These are phyloP conservation scores for Candida tropicalis DNA, from an alignment of 1,139 yeast species.

Conservation along the genomic window DNA sequence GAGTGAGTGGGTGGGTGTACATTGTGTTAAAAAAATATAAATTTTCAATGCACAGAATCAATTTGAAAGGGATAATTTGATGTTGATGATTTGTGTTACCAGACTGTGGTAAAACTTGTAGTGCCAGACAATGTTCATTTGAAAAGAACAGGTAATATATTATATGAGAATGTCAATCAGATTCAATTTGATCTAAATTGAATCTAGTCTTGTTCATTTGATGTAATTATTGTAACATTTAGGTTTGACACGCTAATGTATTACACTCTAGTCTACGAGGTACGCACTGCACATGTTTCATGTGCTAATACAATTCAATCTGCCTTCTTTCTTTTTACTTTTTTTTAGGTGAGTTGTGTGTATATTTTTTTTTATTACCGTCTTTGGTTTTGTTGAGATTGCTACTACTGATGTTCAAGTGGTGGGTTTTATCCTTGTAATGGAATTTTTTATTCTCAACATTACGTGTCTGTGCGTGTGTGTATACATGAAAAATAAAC, in stretches of 20 bases:
- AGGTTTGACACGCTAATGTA: neutral
- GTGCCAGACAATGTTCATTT: no score
- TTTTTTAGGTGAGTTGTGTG: neutral
- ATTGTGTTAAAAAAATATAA: neutral
- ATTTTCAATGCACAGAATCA: neutral
- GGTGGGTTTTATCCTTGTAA: no score
- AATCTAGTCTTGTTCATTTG: no score
- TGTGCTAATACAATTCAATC: neutral
- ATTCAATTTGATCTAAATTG: neutral
- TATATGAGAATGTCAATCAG: no score
- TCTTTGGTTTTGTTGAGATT: neutral
- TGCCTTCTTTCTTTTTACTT: neutral
- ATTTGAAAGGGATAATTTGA: neutral
- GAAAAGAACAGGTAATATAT: no score
- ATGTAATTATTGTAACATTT: neutral
- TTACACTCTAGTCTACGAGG: slow-evolving; percentile 1
- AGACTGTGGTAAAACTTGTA: no score
- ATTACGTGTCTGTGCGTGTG: no score
- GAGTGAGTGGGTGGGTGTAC: no score
- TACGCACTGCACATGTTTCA: slow-evolving; percentile 2
- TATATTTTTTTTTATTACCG: neutral
- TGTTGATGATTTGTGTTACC: no score
- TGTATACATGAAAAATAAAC: no score
- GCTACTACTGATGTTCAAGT: no score
- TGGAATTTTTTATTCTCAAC: no score